Base-by-base conservation (phyloP, 306 rosid species). In the Dryas octopetala region DNA sequence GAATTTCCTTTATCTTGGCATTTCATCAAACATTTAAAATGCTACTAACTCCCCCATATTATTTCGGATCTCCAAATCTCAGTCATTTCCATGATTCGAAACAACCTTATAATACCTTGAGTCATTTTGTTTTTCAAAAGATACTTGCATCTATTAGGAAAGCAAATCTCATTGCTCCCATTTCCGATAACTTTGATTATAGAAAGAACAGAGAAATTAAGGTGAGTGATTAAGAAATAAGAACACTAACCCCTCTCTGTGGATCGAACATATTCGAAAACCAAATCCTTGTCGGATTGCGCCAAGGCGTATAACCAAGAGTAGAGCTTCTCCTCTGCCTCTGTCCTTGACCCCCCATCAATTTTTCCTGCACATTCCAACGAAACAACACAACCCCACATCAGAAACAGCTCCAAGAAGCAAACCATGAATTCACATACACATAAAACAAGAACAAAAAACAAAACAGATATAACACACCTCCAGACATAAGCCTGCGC, bases 221-320 rank as follows among this genome's bases (percentile, higher is more conserved):
- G 66, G 54, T 19, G 61, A 43, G 58, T 10, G 13, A 32, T 3
- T 60, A 23, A 71, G 47, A 50, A 32, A 1, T 60, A 23, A 71
- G 47, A 50, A 79, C 6, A 70, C 84, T 81, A 57, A 80, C 97
- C 97, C 81, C 96, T 86, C 81, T 92, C 97, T 0, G 97, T 92
- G 81, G 97, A 92, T 43, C 70, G 84, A 82, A 92, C 97, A 58
- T 92, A 92, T 79, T 92, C 97, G 46, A 79, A 92, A 77, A 66
- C 93, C 87, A 92, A 16, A 66, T 90, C 52, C 78, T 81, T 89
- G 1, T 90, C 80, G 16, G 97, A 82, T 43, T 70, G 90, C 9
- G 97, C 93, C 90, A 92, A 79, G 26, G 93, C 64, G 66, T 92
- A 90, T 68, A 92, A 52, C 97, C 97, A 92, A 64, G 91, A 84